phyloP scores from a whole-genome alignment of 1,284 basidiomycete genomes.

The Cryptococcus wingfieldii region DNA sequence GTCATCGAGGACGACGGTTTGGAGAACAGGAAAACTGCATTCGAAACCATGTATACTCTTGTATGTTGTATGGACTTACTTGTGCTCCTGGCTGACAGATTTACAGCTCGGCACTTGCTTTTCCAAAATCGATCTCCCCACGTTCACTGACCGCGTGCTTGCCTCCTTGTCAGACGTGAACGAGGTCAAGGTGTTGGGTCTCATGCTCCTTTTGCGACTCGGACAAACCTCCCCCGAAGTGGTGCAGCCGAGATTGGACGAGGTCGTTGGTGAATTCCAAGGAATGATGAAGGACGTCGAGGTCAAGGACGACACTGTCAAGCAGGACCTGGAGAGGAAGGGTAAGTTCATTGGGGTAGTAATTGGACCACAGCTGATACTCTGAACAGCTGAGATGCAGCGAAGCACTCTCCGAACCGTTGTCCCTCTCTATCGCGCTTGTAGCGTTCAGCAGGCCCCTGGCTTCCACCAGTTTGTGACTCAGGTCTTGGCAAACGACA shows the following conservation, averaged over 20 bases:
- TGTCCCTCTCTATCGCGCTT: conserved; percentile 70
- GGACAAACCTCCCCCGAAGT: conserved; percentile 76
- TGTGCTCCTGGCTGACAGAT: background rate
- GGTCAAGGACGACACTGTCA: conserved; percentile 88
- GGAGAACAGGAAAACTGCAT: conserved; percentile 75
- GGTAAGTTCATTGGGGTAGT: conserved; percentile 26
- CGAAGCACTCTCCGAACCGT: conserved; percentile 79
- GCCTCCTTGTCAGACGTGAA: conserved; percentile 85
- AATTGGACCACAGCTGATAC: background rate
- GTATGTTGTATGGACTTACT: conserved; percentile 52
- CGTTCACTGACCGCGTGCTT: conserved; percentile 76
- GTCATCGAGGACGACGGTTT: conserved; percentile 47
- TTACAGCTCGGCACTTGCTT: conserved; percentile 61
- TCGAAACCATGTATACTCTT: conserved; percentile 91
- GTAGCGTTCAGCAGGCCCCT: conserved; percentile 56
- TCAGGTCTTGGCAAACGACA: conserved; percentile 29
- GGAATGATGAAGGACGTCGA: conserved; percentile 87
- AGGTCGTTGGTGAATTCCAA: conserved; percentile 73
- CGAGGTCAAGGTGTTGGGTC: conserved; percentile 93
- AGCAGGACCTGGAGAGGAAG: conserved; percentile 92
- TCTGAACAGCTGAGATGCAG: conserved; percentile 68
- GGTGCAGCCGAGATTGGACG: conserved; percentile 79
- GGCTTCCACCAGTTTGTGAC: conserved; percentile 69
- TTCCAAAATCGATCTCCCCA: conserved; percentile 74
- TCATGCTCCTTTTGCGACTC: conserved; percentile 90